These are phyloP conservation scores for Plasmodium reichenowi DNA, from an alignment of 169 alveolate genomes.

Conservation along the genomic window DNA sequence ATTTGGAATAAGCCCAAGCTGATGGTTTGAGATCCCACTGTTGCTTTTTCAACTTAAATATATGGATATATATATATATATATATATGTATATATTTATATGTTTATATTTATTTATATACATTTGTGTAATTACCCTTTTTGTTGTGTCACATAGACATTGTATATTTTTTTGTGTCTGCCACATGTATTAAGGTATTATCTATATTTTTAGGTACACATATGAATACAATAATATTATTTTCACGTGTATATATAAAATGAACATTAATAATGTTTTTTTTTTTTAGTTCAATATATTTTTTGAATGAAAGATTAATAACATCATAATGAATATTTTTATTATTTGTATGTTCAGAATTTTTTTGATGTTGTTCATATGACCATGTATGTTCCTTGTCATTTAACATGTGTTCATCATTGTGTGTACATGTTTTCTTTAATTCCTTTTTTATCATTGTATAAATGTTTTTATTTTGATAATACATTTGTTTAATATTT, in stretches of 20 bases:
- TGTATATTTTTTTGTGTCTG: conserved; percentile 54
- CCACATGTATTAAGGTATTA: conserved; percentile 20
- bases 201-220: conserved; percentile 27
- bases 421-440: background rate
- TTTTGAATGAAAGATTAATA: conserved; percentile 6
- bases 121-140: background rate
- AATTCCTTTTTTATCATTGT: background rate
- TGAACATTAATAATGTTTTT: conserved; percentile 21
- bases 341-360: background rate
- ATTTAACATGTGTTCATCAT: background rate
- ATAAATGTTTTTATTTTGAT: conserved; percentile 22
- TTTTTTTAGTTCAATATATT: background rate
- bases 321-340: background rate
- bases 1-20: too few relatives aligned
- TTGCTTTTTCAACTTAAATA: too few relatives aligned
- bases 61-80: too few relatives aligned
- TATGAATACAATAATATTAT: conserved; percentile 10
- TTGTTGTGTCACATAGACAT: background rate
- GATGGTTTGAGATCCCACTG: too few relatives aligned
- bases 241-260: background rate
- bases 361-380: background rate
- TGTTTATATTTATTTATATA: background rate
- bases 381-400: background rate
- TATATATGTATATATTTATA: too few relatives aligned
- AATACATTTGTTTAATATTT: conserved; percentile 36